Base-by-base conservation (phyloP, 2,329 filamentous ascomycete species). In the Calonectria honghensis region DNA sequence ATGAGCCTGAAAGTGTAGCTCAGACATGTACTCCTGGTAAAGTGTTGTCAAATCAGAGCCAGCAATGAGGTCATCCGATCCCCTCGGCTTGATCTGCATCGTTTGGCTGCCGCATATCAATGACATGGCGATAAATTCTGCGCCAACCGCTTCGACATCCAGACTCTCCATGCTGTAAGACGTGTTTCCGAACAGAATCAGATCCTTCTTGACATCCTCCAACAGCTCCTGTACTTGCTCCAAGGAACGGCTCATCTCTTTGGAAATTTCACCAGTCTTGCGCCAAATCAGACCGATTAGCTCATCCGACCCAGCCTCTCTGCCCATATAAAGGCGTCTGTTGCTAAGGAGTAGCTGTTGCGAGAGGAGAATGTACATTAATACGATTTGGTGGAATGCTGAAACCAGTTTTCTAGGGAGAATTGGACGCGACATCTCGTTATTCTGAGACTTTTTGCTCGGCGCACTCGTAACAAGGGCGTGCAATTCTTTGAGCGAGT, bases 351-450 rank as follows among this genome's bases (percentile, higher is more conserved):
- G 32, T 3, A 67, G 24, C 18, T 37, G 32, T n/a, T 50, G 45
- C 16, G 64, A 50, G 18, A 20, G 64, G n/a, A 51, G 16, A 14
- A 67, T n/a, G 32, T 67, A 67, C 13, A 67, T 27, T 10, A 39
- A 6, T 5, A 67, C 50, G 48, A 67, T 67, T 39, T 67, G 64
- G 11, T 67, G 45, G 35, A 67, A 67, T 10, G 48, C 64, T 35
- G 32, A 51, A 27, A 67, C 64, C 4, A 67, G 64, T 13, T 67
- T 67, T 5, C 48, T 20, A 5, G 48, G 48, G 2, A 67, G 18
- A 11, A 18, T 31, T 13, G 48, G 64, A 16, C 64, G 64, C 18
- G 32, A 13, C 31, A 9, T 9, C 24, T 37, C 63, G 5, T 39
- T 27, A 6, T 52, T 50, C 6, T 24, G 13, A 4, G 32, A 29